Evolutionary conservation across 2,329 filamentous ascomycete genomes (phyloP), one percentile per base, ranked within the genome.

Genomic region (Trematosphaeria pertusa): DNA sequence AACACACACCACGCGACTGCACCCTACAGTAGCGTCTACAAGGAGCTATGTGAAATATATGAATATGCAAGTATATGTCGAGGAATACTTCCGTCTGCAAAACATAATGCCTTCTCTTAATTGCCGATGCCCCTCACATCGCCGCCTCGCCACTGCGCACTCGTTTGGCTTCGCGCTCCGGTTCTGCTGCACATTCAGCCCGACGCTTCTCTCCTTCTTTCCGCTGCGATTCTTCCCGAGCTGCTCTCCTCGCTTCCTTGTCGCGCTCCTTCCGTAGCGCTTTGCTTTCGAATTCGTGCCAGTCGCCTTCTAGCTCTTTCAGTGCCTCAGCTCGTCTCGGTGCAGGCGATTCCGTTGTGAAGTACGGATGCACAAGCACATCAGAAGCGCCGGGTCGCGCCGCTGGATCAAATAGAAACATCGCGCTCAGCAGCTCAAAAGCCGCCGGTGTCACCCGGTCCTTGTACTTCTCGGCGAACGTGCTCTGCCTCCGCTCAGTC

Each of bases 241-340:
- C 69, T 14, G 55, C 62, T 31, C 69, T 48, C 42, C 81, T 72
- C 14, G 77, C 78, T 61, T 85, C 83, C 52, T 81, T 79, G 50
- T 87, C 83, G 60, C 91, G 93, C 71, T 97, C 92, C 59, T 94
- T 94, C 22, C 94, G 82, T 19, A 96, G 79, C 12, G 91, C 92
- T 75, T 99, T 99, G 45, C 91, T 96, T 75, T 99, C 94, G 64
- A 97, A 96, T 69, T 99, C 94, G 68, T 99, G 94, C 94, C 94
- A 99, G 62, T 99, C 94, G 17, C 94, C 94, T 61, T 94, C 85
- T 21, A 99, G 81, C 37, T 86, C 78, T 49, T 87, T 85, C 38
- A 99, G 81, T 85, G 96, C 92, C 55, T 87, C 78, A 31, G 91
- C 89, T 65, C 95, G 90, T 63, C 82, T 83, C 17, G 92, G 80